Conservation (phyloP, 805 yeast species). For the Metschnikowia reukaufii region DNA sequence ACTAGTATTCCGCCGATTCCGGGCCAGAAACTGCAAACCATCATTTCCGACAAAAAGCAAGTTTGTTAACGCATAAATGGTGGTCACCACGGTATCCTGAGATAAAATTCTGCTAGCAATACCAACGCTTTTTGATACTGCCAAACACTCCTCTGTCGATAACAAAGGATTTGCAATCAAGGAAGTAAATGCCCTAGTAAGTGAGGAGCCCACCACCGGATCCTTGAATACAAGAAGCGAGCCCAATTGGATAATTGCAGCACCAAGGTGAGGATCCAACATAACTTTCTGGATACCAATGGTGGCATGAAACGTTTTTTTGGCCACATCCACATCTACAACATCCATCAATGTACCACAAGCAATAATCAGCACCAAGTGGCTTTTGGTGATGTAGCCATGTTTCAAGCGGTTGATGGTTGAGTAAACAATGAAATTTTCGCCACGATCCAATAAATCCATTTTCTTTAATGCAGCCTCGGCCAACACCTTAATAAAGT, state of each 20-base stretch:
- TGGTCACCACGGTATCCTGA: constrained; percentile 80
- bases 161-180: constrained; percentile 58
- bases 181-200: constrained; percentile 48
- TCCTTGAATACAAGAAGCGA: constrained; percentile 50
- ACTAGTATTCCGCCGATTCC: constrained; percentile 32
- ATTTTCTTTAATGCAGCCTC: constrained; percentile 39
- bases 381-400: constrained; percentile 55
- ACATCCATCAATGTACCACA: constrained; percentile 51
- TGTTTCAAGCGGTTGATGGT: constrained; percentile 47
- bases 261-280: constrained; percentile 51
- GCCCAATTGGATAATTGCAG: constrained; percentile 55
- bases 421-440: constrained; percentile 53
- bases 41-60: constrained; percentile 57
- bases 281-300: constrained; percentile 54
- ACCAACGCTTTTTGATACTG: constrained; percentile 60
- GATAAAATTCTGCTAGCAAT: constrained; percentile 65
- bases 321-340: constrained; percentile 44
- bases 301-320: constrained; percentile 48
- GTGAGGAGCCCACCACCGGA: constrained; percentile 35
- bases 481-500: constrained; percentile 30
- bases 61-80: constrained; percentile 81
- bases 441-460: constrained; percentile 56
- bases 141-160: constrained; percentile 44
- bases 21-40: constrained; percentile 29
- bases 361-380: constrained; percentile 60